These are phyloP conservation scores for Myrica gale DNA, from an alignment of 306 rosid genomes.

Conservation along the genomic window DNA sequence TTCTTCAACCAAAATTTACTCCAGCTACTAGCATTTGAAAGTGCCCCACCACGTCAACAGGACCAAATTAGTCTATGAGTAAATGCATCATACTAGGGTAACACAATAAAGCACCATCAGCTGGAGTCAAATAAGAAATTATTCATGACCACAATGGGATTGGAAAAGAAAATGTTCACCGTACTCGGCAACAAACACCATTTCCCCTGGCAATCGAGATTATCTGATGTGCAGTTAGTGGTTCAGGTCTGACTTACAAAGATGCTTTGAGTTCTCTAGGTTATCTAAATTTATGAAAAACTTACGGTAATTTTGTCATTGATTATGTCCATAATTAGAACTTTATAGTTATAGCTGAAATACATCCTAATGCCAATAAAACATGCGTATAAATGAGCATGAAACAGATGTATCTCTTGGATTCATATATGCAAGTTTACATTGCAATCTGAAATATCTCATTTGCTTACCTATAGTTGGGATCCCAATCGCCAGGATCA, in stretches of 20 bases:
- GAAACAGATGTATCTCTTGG: not conserved
- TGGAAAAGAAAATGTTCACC: not conserved
- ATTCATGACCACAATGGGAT: not conserved
- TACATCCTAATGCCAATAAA: constrained; percentile 9
- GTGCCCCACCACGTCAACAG: not conserved
- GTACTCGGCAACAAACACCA: not conserved
- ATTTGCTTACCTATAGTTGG: constrained; percentile 75
- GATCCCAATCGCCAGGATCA: constrained; percentile 99
- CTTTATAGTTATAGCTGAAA: not conserved
- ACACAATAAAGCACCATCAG: not conserved
- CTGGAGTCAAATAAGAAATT: not conserved
- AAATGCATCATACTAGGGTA: not conserved
- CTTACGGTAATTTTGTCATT: not conserved
- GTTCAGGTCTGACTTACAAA: not conserved
- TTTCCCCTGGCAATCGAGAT: not conserved
- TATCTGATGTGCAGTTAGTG: not conserved
- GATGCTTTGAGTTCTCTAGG: not conserved
- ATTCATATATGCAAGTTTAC: not conserved
- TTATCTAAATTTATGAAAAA: not conserved
- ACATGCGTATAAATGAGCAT: not conserved
- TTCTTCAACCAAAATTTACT: not conserved
- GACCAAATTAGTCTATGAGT: not conserved
- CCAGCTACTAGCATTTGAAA: not conserved
- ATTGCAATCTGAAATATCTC: constrained; percentile 20
- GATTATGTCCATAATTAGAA: not conserved